Base-by-base conservation (phyloP, 1,284 basidiomycete species). In the Taiwanofungus camphoratus region DNA sequence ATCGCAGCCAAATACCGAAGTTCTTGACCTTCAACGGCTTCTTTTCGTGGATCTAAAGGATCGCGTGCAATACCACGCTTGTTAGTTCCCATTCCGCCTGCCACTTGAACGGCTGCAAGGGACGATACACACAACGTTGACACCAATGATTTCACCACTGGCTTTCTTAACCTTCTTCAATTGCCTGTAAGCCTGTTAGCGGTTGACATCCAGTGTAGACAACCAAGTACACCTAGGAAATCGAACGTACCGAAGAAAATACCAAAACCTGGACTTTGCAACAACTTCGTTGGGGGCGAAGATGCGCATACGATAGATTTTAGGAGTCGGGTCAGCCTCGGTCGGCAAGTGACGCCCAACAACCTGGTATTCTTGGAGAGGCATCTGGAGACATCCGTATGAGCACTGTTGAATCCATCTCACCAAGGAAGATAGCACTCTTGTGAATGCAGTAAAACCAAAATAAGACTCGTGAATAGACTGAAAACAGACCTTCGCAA, bases 231-330 rank as follows among this genome's bases (percentile, higher is more conserved):
- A 42, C 21, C 15, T 24, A 21, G 23, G 18, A 20, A 9, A 18
- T n/a, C 26, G 21, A 5, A 55, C 65, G 56, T 54, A 86, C 85
- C 84, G 77, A 55, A 99, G 79, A 82, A 96, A 99, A 78, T 98
- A 99, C 95, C 96, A 99, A 88, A 96, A 99, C 52, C 95, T 87
- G 49, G 91, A 96, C 79, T 99, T 98, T 62, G 96, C 96, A 60
- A 99, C 92, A 56, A 97, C 86, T 58, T 96, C 92, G 70, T 99
- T 99, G 58, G 91, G 90, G 54, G 96, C 95, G 66, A 99, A 99
- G 68, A 99, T 97, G 68, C 95, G 87, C 95, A 99, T 99, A 62
- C 96, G 90, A 81, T 91, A 98, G 67, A 92, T 89, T 77, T 98
- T 97, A 54, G 95, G 95, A 53, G 79, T 87, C 47, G 92, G 90